Conservation (phyloP, 2,329 filamentous ascomycete species). For the Fusarium lyarnte region DNA sequence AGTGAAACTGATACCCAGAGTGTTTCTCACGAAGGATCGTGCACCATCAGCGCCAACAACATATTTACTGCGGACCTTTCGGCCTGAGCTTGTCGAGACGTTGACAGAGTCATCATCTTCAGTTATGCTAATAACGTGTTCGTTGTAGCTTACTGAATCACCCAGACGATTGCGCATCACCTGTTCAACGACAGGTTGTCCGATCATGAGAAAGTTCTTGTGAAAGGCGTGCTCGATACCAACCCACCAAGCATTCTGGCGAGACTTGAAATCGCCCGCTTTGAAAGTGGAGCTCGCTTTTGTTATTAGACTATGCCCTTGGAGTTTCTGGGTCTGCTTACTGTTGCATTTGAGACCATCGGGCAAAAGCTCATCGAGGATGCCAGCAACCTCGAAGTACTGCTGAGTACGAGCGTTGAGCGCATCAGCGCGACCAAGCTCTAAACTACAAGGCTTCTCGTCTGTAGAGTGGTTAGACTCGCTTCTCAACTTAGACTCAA, state of each 20-base stretch:
- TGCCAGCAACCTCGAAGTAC: conserved; percentile 56
- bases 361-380: conserved; percentile 54
- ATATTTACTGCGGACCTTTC: conserved; percentile 51
- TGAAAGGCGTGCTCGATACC: conserved; percentile 55
- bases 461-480: conserved; percentile 42
- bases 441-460: conserved; percentile 50
- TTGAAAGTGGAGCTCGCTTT: conserved; percentile 59
- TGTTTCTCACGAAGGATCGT: conserved; percentile 56
- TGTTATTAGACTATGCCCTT: fast-evolving
- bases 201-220: conserved; percentile 62
- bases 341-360: conserved; percentile 60
- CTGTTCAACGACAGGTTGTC: conserved; percentile 57
- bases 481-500: fast-evolving
- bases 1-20: conserved; percentile 52
- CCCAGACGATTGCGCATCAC: conserved; percentile 50
- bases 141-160: conserved; percentile 49
- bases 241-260: conserved; percentile 60
- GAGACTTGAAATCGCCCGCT: conserved; percentile 57
- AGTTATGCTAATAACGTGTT: conserved; percentile 59
- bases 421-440: conserved; percentile 58
- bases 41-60: conserved; percentile 64
- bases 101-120: conserved; percentile 63
- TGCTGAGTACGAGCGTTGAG: conserved; percentile 61
- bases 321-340: conserved; percentile 33
- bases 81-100: conserved; percentile 47